A percentile compares a stretch with the other conserved stretches of the same genome.
These are phyloP conservation scores for Tricholoma flavovirens DNA, from an alignment of 768 basidiomycete species.

Conservation along the genomic window DNA sequence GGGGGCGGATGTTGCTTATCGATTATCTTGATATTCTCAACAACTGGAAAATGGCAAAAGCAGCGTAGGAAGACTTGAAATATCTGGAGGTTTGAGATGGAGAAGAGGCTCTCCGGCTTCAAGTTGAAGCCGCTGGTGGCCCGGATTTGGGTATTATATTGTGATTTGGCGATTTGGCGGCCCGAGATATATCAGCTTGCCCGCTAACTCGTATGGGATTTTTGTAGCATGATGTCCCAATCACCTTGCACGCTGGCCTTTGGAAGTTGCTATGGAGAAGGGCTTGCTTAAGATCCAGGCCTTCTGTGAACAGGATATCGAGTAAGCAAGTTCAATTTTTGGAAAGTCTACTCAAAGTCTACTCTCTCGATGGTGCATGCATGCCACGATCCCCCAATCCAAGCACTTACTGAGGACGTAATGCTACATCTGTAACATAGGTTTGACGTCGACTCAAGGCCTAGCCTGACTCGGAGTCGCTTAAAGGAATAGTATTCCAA, in stretches of 20 bases:
- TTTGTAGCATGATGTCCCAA: conserved; percentile 4
- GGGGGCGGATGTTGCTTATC: not conserved
- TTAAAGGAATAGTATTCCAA: too few species aligned
- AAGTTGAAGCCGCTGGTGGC: too few species aligned
- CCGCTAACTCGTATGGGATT: not conserved
- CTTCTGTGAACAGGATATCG: conserved; percentile 6
- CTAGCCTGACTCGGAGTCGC: too few species aligned
- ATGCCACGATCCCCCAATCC: too few species aligned
- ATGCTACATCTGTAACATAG: too few species aligned
- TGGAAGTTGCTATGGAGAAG: conserved; percentile 5
- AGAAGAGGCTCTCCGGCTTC: not conserved
- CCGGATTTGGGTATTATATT: conserved; percentile 11
- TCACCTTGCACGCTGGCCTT: conserved; percentile 7
- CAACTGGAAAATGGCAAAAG: conserved; percentile 6
- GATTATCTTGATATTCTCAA: not conserved
- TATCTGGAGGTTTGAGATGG: conserved; percentile 1
- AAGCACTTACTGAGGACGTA: too few species aligned
- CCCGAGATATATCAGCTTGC: conserved; percentile 5
- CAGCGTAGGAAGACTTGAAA: conserved; percentile 6
- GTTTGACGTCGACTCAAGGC: too few species aligned
- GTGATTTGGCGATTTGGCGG: conserved; percentile 9
- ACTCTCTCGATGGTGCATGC: too few species aligned
- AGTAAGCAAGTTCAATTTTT: not conserved
- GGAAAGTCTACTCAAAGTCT: too few species aligned
- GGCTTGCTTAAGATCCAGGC: conserved; percentile 3